Evolutionary conservation across 164 flowering plant genomes (phyloP).

Genomic region (Annona cherimola): DNA sequence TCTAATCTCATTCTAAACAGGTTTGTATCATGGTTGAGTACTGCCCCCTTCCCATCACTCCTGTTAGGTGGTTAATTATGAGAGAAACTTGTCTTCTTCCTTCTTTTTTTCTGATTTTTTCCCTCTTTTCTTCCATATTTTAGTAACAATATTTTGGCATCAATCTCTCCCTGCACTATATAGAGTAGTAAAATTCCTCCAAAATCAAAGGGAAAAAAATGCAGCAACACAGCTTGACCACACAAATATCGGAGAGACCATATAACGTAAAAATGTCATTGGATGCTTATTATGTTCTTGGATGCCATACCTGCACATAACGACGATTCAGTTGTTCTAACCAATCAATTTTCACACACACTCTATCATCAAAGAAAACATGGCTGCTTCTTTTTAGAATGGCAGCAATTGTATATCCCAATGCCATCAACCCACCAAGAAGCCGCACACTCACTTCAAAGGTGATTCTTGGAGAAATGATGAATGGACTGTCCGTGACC

Average conservation of each 20-base stretch:
- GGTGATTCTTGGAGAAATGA: constrained; percentile 94
- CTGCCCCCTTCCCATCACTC: no score
- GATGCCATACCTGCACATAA: constrained; percentile 71
- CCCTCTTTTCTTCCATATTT: no score
- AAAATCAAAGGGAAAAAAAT: background rate
- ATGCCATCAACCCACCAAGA: constrained; percentile 97
- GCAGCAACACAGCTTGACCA: background rate
- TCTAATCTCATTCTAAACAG: no score
- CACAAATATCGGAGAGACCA: no score
- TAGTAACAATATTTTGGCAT: no score
- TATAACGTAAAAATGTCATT: no score
- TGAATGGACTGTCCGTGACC: constrained; percentile 89
- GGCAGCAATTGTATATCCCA: constrained; percentile 96
- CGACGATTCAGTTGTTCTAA: constrained; percentile 81
- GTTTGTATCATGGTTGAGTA: no score
- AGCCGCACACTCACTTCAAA: constrained; percentile 98
- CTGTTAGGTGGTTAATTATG: no score
- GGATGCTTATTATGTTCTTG: no score
- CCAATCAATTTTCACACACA: constrained; percentile 90
- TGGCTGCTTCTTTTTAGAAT: constrained; percentile 94
- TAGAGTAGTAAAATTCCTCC: background rate
- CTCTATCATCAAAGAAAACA: constrained; percentile 68
- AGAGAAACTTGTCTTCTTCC: no score
- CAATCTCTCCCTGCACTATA: no score
- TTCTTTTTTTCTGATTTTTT: no score